Base-by-base conservation (phyloP, 2,329 filamentous ascomycete genomes). In the Fusarium euwallaceae region DNA sequence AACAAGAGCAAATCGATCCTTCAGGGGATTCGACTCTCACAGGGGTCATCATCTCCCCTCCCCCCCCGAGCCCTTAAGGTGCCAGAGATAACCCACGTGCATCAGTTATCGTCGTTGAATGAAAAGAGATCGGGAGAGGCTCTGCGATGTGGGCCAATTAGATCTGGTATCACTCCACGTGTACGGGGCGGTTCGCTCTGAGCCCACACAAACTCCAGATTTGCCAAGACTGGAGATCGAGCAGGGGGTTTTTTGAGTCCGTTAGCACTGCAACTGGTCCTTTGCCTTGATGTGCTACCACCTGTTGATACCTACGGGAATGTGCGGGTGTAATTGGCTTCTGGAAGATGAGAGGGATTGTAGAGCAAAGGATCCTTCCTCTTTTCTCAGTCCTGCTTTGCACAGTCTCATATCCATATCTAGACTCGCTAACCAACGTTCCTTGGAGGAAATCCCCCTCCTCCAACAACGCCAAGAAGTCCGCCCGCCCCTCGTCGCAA, bases 41-140 rank as follows among this genome's bases (percentile, higher is more conserved):
- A 24, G 48, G 61, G 41, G 39, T 5, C 37, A 10, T n/a, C 8
- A 39, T 37, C 24, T 24, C 4, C 24, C 22, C 36, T 17, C 6
- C 27, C 27, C 14, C 36, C 36, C 36, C 16, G 36, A 39, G 32
- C 32, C 32, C 32, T 34, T 34, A 6, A 34, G 32, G 32, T 34
- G 32, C 32, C 32, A 34, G 29, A 61, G 36, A 22, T 16, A 11
- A 10, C 73, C 73, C 73, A 75, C 73, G 73, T 75, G 73, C 64
- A 45, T 63, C 55, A 60, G 61, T 14, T 27, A 55, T 69, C 63
- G 73, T 71, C 55, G 70, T 76, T 29, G 48, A 20, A 48, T 60
- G 66, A 61, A 45, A 22, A 17, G 71, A 36, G 61, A 63, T 64
- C n/a, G n/a, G 16, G 22, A 55, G 72, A 71, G 60, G 73, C 62